Base-by-base conservation (phyloP, 2,329 filamentous ascomycete genomes). In the Thielaviopsis ethacetica region DNA sequence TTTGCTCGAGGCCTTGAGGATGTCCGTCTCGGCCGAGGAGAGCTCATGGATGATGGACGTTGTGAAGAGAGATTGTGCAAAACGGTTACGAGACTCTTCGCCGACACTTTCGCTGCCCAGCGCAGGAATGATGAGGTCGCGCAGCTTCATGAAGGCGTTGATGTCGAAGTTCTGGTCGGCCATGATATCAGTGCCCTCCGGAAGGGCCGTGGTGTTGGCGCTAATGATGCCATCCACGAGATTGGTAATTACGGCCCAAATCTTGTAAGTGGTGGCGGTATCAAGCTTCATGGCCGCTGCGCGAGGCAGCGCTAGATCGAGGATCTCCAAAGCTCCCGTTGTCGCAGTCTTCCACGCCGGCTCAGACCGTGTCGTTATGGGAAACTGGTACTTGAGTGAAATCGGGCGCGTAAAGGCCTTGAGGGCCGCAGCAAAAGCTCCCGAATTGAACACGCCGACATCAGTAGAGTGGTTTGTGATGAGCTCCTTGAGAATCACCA, bases 161-260 rank as follows among this genome's bases (percentile, higher is more conserved):
- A 95, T 86, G 67, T 98, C 93, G 65, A 94, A 94, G 1, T 75
- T 70, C 70, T 97, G 84, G 66, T 98, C 91, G 9, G 76, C 74
- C 26, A 56, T 34, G 24, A 55, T 24, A 30, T 55, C 47, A 15
- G 44, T 3, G 7, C 24, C 58, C 2, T 73, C 69, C 41, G 91
- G 76, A 7, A 73, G 68, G 15, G 73, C 66, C 38, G 76, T 75
- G 56, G 69, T 68, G 58, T 73, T 71, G 2, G 86, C 86, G 22
- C 77, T 77, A 38, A 87, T 76, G 62, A 91, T 83, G n/a, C 84
- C 84, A 61, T 83, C 80, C 6, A 78, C 76, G 54, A 89, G 80
- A 10, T 73, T 74, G 15, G 86, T 78, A 56, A 90, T 79, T 7
- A 76, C 77, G 19, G 77, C 71, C 89, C 89, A 95, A n/a, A 91